Evolutionary conservation across 169 alveolate genomes (phyloP).

Genomic region (Cryptosporidium baileyi): DNA sequence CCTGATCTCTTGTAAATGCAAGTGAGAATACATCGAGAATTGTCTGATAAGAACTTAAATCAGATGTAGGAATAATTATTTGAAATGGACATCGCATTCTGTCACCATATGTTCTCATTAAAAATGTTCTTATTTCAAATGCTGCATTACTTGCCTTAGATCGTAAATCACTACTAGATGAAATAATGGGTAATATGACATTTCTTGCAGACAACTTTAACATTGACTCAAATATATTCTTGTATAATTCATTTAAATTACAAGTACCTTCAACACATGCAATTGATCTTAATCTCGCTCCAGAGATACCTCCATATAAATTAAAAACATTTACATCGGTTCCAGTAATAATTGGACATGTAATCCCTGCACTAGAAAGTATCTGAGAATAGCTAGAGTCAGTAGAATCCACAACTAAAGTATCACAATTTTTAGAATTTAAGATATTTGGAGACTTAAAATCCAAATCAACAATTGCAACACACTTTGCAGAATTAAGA

Average conservation of each 20-base stretch:
- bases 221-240: background rate
- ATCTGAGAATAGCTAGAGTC: background rate
- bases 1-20: slow-evolving; percentile 16
- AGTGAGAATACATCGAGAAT: slow-evolving; percentile 13
- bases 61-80: slow-evolving; percentile 3
- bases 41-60: background rate
- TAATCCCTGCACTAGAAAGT: background rate
- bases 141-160: slow-evolving; percentile 7
- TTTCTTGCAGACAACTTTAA: background rate
- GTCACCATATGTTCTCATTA: slow-evolving; percentile 5
- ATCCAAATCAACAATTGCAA: background rate
- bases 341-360: slow-evolving; percentile 1
- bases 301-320: too few species aligned
- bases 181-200: background rate
- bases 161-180: background rate
- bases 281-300: too few species aligned
- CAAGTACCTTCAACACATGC: slow-evolving; percentile 19
- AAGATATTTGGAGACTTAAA: background rate
- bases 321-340: background rate
- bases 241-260: background rate
- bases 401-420: slow-evolving; percentile 34
- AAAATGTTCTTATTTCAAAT: slow-evolving; percentile 13
- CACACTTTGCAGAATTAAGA: slow-evolving; percentile 13
- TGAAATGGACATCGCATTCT: slow-evolving; percentile 29
- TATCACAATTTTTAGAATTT: slow-evolving; percentile 11